These are phyloP conservation scores for Talaromyces sp. DNA, from an alignment of 2,329 filamentous ascomycete species.

Conservation along the genomic window DNA sequence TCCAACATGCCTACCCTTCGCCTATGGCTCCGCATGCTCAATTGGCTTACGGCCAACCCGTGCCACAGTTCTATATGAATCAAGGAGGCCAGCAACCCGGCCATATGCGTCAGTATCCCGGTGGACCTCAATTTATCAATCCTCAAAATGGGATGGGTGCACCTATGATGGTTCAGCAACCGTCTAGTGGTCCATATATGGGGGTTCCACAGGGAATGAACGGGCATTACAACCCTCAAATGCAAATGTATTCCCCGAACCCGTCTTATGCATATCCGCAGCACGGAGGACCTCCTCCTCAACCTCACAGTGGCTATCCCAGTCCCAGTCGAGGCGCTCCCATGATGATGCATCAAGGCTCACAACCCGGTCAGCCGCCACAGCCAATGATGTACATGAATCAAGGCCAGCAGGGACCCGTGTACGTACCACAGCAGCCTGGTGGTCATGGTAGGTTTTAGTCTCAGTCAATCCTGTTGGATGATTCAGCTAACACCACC, in stretches of 20 bases:
- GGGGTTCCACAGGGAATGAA: slow-evolving; percentile 67
- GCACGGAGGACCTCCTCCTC: slow-evolving; percentile 46
- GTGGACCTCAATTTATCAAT: slow-evolving; percentile 68
- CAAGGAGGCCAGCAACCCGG: slow-evolving; percentile 68
- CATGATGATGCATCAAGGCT: slow-evolving; percentile 94
- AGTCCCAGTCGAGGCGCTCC: slow-evolving; percentile 81
- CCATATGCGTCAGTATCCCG: slow-evolving; percentile 68
- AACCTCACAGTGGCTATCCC: slow-evolving; percentile 71
- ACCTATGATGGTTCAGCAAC: slow-evolving; percentile 80
- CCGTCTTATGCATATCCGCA: slow-evolving; percentile 65
- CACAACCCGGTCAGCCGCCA: slow-evolving; percentile 77
- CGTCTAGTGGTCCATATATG: slow-evolving; percentile 67
- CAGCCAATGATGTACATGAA: slow-evolving; percentile 71
- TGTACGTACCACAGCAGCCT: slow-evolving; percentile 66
- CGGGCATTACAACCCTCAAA: slow-evolving; percentile 64
- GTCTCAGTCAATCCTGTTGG: background rate
- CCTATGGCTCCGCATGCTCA: slow-evolving; percentile 67
- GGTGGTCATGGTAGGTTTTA: slow-evolving; percentile 65
- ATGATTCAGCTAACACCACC: slow-evolving; percentile 4
- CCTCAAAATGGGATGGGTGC: slow-evolving; percentile 69
- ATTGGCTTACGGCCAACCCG: slow-evolving; percentile 67
- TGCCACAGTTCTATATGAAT: slow-evolving; percentile 68
- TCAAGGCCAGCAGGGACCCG: slow-evolving; percentile 69
- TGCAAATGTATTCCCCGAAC: slow-evolving; percentile 78
- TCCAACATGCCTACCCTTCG: slow-evolving; percentile 66